Conservation (phyloP, 1,284 basidiomycete species). For the Golubevia pallescens region DNA sequence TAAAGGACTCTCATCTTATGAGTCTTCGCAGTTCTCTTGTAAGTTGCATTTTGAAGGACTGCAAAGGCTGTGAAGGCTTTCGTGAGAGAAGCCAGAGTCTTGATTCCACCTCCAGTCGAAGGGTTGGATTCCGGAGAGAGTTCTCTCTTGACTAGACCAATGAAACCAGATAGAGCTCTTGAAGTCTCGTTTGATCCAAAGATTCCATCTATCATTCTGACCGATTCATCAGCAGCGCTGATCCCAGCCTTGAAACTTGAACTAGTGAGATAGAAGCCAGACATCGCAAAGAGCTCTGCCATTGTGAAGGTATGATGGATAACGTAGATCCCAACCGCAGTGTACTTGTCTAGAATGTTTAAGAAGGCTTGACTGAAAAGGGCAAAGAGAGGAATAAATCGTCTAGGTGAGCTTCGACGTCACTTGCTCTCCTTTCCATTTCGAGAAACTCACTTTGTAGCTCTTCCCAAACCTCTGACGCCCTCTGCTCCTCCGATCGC, state of each 20-base stretch:
- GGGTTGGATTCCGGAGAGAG: constrained; percentile 40
- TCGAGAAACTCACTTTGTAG: not conserved
- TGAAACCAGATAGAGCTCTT: constrained; percentile 67
- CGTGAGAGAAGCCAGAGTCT: constrained; percentile 60
- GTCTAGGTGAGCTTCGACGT: constrained; percentile 1
- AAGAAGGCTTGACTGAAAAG: constrained; percentile 23
- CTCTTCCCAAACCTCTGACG: not conserved
- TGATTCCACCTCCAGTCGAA: constrained; percentile 29
- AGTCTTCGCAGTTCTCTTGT: constrained; percentile 60
- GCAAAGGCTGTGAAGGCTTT: constrained; percentile 69
- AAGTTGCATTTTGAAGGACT: constrained; percentile 68
- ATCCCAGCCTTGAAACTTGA: constrained; percentile 27
- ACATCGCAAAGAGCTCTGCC: constrained; percentile 68
- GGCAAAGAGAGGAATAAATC: not conserved
- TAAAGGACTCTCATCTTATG: constrained; percentile 66
- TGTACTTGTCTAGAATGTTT: constrained; percentile 46
- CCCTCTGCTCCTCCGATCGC: not conserved
- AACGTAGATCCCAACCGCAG: constrained; percentile 66
- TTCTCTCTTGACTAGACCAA: constrained; percentile 67
- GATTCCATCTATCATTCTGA: constrained; percentile 67
- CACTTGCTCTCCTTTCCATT: not conserved
- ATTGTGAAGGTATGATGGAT: constrained; percentile 68
- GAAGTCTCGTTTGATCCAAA: constrained; percentile 69
- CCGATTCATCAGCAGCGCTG: constrained; percentile 67
- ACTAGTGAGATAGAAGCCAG: constrained; percentile 66